Evolutionary conservation across 148 eudicot species (phyloP).

Genomic region (Rhododendron simsii): DNA sequence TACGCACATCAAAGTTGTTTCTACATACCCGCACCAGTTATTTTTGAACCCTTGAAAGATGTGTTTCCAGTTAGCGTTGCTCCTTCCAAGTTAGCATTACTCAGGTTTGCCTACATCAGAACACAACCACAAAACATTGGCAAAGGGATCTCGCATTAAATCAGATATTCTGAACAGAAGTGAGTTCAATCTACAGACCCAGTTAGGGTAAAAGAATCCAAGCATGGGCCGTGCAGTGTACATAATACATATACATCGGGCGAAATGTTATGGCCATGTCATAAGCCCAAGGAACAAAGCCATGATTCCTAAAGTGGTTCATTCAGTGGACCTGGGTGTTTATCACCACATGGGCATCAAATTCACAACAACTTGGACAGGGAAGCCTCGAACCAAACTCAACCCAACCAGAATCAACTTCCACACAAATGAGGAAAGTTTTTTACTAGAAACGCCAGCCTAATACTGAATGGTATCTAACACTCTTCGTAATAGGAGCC

Average conservation of each 20-base stretch:
- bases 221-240: neutral
- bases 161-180: neutral
- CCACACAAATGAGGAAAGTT: neutral
- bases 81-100: slow-evolving; percentile 94
- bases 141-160: neutral
- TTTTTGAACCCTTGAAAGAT: slow-evolving; percentile 76
- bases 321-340: neutral
- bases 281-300: neutral
- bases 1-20: neutral
- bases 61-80: slow-evolving; percentile 86
- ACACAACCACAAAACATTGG: neutral
- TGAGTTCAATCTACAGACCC: neutral
- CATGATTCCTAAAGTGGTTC: neutral
- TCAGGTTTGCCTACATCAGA: slow-evolving; percentile 58
- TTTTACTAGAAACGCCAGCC: neutral
- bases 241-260: neutral
- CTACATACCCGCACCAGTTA: slow-evolving; percentile 81
- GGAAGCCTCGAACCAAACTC: neutral
- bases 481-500: neutral
- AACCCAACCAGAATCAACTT: neutral
- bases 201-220: neutral
- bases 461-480: neutral
- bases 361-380: neutral
- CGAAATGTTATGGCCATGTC: neutral
- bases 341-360: neutral